Evolutionary conservation across 2,329 filamentous ascomycete species (phyloP).

Genomic region (Arthroderma sp.): DNA sequence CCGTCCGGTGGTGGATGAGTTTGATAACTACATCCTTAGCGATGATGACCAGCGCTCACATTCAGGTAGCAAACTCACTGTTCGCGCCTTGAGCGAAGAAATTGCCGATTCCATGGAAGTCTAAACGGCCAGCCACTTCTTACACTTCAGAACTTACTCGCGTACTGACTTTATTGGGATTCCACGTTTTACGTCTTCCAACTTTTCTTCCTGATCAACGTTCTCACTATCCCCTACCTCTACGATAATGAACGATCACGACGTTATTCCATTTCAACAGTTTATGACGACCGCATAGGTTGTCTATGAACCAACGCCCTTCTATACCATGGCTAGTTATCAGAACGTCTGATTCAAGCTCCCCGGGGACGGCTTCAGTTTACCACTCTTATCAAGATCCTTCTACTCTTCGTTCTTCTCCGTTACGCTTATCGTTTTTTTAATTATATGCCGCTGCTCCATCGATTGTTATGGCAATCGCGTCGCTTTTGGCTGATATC

Average conservation of each 20-base stretch:
- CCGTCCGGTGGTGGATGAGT: conserved; percentile 28
- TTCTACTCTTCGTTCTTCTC: background rate
- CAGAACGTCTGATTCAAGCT: background rate
- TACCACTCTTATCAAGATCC: background rate
- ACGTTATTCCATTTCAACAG: background rate
- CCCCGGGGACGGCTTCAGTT: background rate
- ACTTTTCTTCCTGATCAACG: background rate
- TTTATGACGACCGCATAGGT: background rate
- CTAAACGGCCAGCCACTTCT: conserved; percentile 18
- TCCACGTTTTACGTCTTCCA: background rate
- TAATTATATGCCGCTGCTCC: background rate
- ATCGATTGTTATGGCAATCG: background rate
- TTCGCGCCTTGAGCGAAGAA: conserved; percentile 43
- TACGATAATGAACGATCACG: background rate
- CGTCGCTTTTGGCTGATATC: background rate
- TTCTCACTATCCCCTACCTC: background rate
- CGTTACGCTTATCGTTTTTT: background rate
- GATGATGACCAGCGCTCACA: conserved; percentile 33
- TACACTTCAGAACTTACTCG: background rate
- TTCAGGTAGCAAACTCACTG: conserved; percentile 32
- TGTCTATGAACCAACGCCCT: background rate
- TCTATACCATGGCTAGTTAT: background rate
- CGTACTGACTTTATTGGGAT: background rate
- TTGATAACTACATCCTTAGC: conserved; percentile 34
- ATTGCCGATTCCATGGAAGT: conserved; percentile 44